phyloP scores from a whole-genome alignment of 768 basidiomycete genomes.

The Tremella fuciformis region DNA sequence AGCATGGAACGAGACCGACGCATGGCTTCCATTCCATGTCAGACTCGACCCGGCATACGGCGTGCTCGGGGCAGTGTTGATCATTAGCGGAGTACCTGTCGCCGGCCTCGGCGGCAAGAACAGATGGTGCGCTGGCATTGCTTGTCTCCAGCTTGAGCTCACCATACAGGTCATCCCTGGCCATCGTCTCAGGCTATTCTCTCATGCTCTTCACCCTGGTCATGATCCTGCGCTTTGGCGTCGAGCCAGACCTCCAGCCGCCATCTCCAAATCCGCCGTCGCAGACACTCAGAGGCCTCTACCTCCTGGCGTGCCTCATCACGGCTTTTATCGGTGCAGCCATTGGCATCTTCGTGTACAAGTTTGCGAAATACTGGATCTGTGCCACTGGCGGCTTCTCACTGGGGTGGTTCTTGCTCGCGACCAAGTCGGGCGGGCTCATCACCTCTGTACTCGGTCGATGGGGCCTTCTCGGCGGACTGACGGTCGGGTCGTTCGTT shows the following conservation, averaged over 20 bases:
- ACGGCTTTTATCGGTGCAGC: slow-evolving; percentile 81
- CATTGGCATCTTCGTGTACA: slow-evolving; percentile 88
- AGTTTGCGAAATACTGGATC: slow-evolving; percentile 76
- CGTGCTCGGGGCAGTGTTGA: slow-evolving; percentile 80
- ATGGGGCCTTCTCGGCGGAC: slow-evolving; percentile 89
- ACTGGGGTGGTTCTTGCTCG: slow-evolving; percentile 81
- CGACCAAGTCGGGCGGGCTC: slow-evolving; percentile 75
- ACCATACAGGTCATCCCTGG: slow-evolving; percentile 76
- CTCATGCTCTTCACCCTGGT: slow-evolving; percentile 79
- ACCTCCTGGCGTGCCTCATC: slow-evolving; percentile 74
- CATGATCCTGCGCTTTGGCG: slow-evolving; percentile 61
- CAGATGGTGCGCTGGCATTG: slow-evolving; percentile 64
- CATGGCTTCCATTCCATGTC: slow-evolving; percentile 58
- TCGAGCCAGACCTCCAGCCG: slow-evolving; percentile 62
- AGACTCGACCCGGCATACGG: slow-evolving; percentile 82
- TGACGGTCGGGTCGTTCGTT: slow-evolving; percentile 73
- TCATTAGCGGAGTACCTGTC: slow-evolving; percentile 82
- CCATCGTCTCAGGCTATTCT: slow-evolving; percentile 87
- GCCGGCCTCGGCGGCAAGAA: slow-evolving; percentile 94
- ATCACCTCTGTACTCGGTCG: slow-evolving; percentile 72
- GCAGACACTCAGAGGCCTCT: slow-evolving; percentile 77
- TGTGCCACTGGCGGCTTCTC: slow-evolving; percentile 76
- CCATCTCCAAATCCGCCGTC: slow-evolving; percentile 64
- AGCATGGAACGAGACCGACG: slow-evolving; percentile 47
- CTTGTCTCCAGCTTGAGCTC: slow-evolving; percentile 8